Evolutionary conservation across 768 basidiomycete genomes (phyloP).

Genomic region (Mycena chlorophos): DNA sequence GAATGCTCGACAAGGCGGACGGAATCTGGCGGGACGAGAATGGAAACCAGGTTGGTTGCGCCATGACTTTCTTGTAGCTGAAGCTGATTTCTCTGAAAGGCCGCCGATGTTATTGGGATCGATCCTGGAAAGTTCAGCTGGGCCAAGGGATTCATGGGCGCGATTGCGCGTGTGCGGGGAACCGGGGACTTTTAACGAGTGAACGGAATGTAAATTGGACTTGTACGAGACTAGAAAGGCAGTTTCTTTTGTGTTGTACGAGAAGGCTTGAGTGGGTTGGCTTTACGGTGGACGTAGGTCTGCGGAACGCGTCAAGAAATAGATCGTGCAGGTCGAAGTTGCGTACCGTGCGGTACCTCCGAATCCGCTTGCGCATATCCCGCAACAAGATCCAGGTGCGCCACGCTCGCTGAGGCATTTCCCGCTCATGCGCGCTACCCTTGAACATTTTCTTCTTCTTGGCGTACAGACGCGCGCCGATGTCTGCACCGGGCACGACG

Average conservation of each 20-base stretch:
- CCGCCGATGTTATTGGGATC: constrained; percentile 39
- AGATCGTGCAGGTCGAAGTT: background rate
- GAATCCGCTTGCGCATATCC: constrained; percentile 68
- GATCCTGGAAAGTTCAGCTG: constrained; percentile 39
- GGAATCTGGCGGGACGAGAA: constrained; percentile 58
- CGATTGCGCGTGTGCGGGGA: constrained; percentile 43
- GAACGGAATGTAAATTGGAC: constrained; percentile 3
- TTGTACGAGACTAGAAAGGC: constrained; percentile 49
- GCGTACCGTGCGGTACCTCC: constrained; percentile 65
- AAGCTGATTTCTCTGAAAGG: no score
- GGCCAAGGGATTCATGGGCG: constrained; percentile 44
- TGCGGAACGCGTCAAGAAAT: constrained; percentile 22
- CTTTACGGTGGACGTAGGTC: constrained; percentile 52
- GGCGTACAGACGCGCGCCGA: constrained; percentile 68
- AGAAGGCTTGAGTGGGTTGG: constrained; percentile 58
- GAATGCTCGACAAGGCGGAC: constrained; percentile 42
- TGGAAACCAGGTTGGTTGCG: constrained; percentile 41
- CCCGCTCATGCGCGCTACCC: constrained; percentile 85
- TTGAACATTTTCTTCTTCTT: constrained; percentile 88
- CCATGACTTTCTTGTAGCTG: no score
- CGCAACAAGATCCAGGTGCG: constrained; percentile 60
- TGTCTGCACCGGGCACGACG: constrained; percentile 48
- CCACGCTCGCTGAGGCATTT: constrained; percentile 45
- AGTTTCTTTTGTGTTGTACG: constrained; percentile 54
- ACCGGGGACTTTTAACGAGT: constrained; percentile 14